Evolutionary conservation across 768 basidiomycete species (phyloP).

Genomic region (Myochromella boudieri): DNA sequence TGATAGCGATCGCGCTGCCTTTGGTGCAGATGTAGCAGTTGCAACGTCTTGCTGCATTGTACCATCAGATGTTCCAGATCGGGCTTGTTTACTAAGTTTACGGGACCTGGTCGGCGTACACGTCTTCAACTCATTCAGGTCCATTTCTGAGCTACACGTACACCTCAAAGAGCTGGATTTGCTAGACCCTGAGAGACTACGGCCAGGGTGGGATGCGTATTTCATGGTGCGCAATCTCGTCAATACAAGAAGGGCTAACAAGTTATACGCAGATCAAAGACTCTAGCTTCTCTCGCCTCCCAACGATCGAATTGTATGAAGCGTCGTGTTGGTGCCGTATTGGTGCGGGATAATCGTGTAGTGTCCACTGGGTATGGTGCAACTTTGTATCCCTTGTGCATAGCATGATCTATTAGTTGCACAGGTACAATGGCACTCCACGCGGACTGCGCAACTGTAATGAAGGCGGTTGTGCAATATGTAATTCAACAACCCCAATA

Average conservation of each 20-base stretch:
- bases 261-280: too few relatives aligned
- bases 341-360: slow-evolving; percentile 82
- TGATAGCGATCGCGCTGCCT: slow-evolving; percentile 68
- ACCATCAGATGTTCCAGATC: slow-evolving; percentile 20
- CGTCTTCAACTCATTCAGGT: slow-evolving; percentile 63
- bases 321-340: slow-evolving; percentile 89
- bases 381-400: neutral
- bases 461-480: slow-evolving; percentile 86
- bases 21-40: slow-evolving; percentile 39
- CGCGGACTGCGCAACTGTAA: slow-evolving; percentile 87
- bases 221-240: slow-evolving; percentile 73
- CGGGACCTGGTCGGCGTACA: slow-evolving; percentile 59
- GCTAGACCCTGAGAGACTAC: slow-evolving; percentile 67
- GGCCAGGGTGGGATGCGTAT: slow-evolving; percentile 94
- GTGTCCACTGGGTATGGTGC: slow-evolving; percentile 70
- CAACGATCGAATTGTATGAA: slow-evolving; percentile 96
- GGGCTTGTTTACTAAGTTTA: slow-evolving; percentile 18
- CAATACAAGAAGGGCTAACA: too few relatives aligned
- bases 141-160: slow-evolving; percentile 49
- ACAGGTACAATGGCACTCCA: slow-evolving; percentile 94
- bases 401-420: slow-evolving; percentile 5
- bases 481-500: slow-evolving; percentile 55
- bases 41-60: too few relatives aligned
- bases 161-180: slow-evolving; percentile 73
- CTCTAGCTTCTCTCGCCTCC: slow-evolving; percentile 86